Conservation (phyloP, 2,329 filamentous ascomycete genomes). For the Cylindrodendrum hubeiense region DNA sequence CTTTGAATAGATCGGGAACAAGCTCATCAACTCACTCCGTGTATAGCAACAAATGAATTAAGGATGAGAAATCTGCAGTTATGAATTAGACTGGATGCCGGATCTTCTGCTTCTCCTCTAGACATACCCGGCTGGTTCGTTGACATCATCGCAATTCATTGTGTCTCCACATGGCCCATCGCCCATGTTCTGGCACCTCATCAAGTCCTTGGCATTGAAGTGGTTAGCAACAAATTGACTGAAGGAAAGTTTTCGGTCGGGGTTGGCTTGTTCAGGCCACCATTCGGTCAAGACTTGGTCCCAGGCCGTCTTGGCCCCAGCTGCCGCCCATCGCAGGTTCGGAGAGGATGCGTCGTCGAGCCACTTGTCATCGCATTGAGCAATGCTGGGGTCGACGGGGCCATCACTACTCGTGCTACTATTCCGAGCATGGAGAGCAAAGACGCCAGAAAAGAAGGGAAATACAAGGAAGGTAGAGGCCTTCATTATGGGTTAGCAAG, state of each 20-base stretch:
- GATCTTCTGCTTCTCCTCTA: neutral
- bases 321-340: neutral
- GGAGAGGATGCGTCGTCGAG: neutral
- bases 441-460: neutral
- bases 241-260: neutral
- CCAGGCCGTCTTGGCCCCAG: neutral
- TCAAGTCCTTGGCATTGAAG: slow-evolving; percentile 1
- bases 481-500: neutral
- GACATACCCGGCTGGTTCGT: neutral
- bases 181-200: neutral
- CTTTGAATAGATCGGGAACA: neutral
- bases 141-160: neutral
- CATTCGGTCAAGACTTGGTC: neutral
- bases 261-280: neutral
- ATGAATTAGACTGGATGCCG: neutral
- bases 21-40: neutral
- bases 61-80: neutral
- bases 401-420: neutral
- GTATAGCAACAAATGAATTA: neutral
- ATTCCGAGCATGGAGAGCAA: neutral
- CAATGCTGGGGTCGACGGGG: neutral
- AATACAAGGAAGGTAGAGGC: neutral
- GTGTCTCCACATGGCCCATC: neutral
- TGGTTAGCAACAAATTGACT: neutral
- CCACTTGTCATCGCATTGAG: neutral